phyloP scores from a whole-genome alignment of 345 rosid genomes.

The Punica granatum region DNA sequence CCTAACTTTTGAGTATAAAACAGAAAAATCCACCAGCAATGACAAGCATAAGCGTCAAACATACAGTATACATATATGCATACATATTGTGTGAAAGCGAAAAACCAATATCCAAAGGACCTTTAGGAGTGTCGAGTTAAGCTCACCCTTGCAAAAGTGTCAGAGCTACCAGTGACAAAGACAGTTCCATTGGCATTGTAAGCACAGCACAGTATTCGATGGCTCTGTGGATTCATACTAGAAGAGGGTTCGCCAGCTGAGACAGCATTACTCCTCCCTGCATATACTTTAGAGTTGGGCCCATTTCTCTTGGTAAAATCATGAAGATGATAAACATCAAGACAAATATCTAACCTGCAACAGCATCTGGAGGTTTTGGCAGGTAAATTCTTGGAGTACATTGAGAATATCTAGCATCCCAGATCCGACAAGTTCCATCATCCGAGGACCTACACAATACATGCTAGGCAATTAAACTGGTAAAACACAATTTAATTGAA shows the following conservation, averaged over 20 bases:
- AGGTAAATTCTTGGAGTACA: slow-evolving; percentile 59
- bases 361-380: slow-evolving; percentile 66
- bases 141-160: slow-evolving; percentile 91
- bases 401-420: slow-evolving; percentile 92
- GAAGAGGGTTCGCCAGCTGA: slow-evolving; percentile 51
- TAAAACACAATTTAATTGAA: slow-evolving; percentile 10
- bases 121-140: slow-evolving; percentile 16
- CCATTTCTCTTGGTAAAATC: slow-evolving; percentile 9
- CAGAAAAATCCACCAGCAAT: neutral
- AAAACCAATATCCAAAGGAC: neutral
- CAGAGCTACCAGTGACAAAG: slow-evolving; percentile 98
- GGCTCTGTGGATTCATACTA: slow-evolving; percentile 49
- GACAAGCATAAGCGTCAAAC: neutral
- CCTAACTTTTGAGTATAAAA: neutral
- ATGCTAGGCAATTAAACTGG: neutral
- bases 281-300: slow-evolving; percentile 20
- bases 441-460: slow-evolving; percentile 78
- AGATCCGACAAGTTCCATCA: slow-evolving; percentile 98
- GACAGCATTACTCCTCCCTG: slow-evolving; percentile 52
- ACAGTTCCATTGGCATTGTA: slow-evolving; percentile 97
- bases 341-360: slow-evolving; percentile 47
- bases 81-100: neutral
- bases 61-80: neutral
- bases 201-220: slow-evolving; percentile 87
- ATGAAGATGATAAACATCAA: slow-evolving; percentile 8